Base-by-base conservation (phyloP, 805 yeast species). In the Wickerhamiella dianesei region DNA sequence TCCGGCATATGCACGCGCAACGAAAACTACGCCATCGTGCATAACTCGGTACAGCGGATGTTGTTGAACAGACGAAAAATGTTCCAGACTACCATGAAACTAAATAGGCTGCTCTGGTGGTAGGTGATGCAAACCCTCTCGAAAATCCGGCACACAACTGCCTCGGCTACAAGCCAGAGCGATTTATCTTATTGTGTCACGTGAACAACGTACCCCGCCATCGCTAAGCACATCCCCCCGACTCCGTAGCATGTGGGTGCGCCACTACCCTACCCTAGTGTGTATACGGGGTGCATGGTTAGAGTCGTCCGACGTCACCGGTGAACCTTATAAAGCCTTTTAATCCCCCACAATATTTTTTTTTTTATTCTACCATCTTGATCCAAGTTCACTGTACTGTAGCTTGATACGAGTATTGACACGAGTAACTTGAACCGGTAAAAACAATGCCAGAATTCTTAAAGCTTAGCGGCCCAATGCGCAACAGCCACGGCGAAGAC, bases 401-500 rank as follows among this genome's bases (percentile, higher is more conserved):
- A n/a, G n/a, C n/a, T n/a, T n/a, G n/a, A n/a, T n/a, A n/a, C n/a
- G n/a, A n/a, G n/a, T n/a, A n/a, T n/a, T n/a, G n/a, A n/a, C n/a
- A n/a, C n/a, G n/a, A n/a, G n/a, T n/a, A n/a, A n/a, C n/a, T n/a
- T n/a, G n/a, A n/a, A n/a, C n/a, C n/a, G n/a, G n/a, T n/a, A 37
- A 37, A 6, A 37, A 37, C 20, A 16, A 18, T 18, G 20, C 20
- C 40, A 6, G 36, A 50, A 1, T 53, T 53, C 35, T 41, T 53
- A n/a, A 32, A 42, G 43, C 44, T 53, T 13, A 45, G 51, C 9
- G 44, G 42, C 44, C 47, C 53, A 1, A 39, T 53, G 18, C 46
- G 55, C 39, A 45, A 53, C 40, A 45, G 49, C 47, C 51, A 52
- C 21, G 56, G 56, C 32, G 49, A 48, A 22, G 44, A 44, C 37